Evolutionary conservation across 1,284 basidiomycete species (phyloP).

Genomic region (Sutorius eximius): DNA sequence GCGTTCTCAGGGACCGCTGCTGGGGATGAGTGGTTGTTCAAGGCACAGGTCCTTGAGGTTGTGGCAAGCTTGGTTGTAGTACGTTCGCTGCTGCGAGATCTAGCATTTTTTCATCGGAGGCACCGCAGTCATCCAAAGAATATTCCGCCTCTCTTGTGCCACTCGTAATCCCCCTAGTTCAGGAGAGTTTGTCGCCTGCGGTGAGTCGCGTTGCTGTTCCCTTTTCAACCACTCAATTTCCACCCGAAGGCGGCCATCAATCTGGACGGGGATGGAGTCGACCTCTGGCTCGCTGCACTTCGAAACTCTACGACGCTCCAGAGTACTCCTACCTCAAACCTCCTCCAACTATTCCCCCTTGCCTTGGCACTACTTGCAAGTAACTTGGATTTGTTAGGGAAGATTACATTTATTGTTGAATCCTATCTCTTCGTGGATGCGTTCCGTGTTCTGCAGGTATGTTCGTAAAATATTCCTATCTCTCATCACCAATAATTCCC

Average conservation of each 20-base stretch:
- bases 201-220: constrained; percentile 40
- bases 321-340: constrained; percentile 48
- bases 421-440: constrained; percentile 81
- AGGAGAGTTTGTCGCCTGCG: constrained; percentile 67
- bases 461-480: constrained; percentile 10
- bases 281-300: constrained; percentile 74
- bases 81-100: constrained; percentile 17
- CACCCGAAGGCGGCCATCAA: constrained; percentile 59
- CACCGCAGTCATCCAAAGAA: constrained; percentile 56
- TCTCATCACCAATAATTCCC: constrained; percentile 2
- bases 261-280: constrained; percentile 78
- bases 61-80: constrained; percentile 75
- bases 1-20: constrained; percentile 52
- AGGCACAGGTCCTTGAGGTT: constrained; percentile 69
- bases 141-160: constrained; percentile 55
- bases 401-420: constrained; percentile 68
- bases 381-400: constrained; percentile 78
- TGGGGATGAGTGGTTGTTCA: constrained; percentile 79
- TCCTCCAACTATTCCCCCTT: constrained; percentile 70
- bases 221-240: constrained; percentile 1
- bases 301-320: constrained; percentile 64
- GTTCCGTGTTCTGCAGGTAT: constrained; percentile 64
- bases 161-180: constrained; percentile 74
- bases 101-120: neutral
- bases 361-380: constrained; percentile 59